phyloP scores from a whole-genome alignment of 2,329 filamentous ascomycete genomes.

The Mycosphaerelloides madeirae region DNA sequence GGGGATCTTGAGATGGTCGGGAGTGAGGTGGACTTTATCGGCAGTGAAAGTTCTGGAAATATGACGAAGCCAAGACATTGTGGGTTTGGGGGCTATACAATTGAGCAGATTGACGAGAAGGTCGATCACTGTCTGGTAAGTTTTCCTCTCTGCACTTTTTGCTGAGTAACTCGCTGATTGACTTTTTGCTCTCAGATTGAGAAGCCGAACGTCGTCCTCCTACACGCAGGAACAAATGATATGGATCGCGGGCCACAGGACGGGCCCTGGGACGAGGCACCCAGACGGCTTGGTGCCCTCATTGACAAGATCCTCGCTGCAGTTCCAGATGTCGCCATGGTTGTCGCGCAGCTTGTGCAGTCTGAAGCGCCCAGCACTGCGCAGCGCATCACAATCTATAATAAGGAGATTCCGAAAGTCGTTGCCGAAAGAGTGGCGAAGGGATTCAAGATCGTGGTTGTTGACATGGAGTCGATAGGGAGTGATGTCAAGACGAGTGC shows the following conservation, averaged over 20 bases:
- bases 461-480: slow-evolving; percentile 11
- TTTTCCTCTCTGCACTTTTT: no score
- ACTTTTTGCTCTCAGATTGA: no score
- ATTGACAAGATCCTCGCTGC: slow-evolving; percentile 12
- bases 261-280: slow-evolving; percentile 1
- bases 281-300: slow-evolving; percentile 9
- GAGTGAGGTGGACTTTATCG: no score
- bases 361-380: neutral
- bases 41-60: no score
- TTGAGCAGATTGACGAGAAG: no score
- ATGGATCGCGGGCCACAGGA: neutral
- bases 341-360: slow-evolving; percentile 14
- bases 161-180: no score
- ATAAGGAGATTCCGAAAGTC: slow-evolving; percentile 4
- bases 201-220: slow-evolving; percentile 13
- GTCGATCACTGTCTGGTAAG: no score
- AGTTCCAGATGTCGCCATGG: slow-evolving; percentile 9
- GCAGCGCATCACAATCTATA: slow-evolving; percentile 1
- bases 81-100: no score
- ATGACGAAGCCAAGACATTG: no score
- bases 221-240: slow-evolving; percentile 18
- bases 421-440: slow-evolving; percentile 3
- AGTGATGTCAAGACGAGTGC: slow-evolving; percentile 1
- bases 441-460: slow-evolving; percentile 8
- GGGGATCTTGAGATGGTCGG: no score